A percentile compares a stretch with the other conserved stretches of the same genome.
phyloP scores from a whole-genome alignment of 768 basidiomycete genomes.

The Auriscalpium microsporum region DNA sequence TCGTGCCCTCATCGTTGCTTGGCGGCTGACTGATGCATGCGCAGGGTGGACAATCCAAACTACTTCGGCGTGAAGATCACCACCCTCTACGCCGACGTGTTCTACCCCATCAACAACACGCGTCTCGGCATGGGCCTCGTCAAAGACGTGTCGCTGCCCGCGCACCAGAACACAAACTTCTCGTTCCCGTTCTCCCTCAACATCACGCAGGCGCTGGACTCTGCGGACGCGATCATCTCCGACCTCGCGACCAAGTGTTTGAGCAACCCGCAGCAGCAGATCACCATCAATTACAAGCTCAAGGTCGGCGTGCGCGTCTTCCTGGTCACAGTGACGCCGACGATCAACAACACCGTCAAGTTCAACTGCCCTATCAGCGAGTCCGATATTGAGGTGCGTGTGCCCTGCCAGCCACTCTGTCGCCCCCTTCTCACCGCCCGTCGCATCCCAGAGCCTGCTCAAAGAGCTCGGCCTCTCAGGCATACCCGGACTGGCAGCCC shows the following conservation, averaged over 20 bases:
- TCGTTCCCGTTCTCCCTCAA: slow-evolving; percentile 67
- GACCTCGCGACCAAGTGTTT: slow-evolving; percentile 56
- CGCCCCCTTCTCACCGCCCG: too few relatives aligned
- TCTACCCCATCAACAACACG: slow-evolving; percentile 69
- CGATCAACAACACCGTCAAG: slow-evolving; percentile 47
- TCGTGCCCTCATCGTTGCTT: slow-evolving; percentile 4
- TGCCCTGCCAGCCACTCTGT: background rate
- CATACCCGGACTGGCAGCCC: too few relatives aligned
- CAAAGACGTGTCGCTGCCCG: slow-evolving; percentile 32
- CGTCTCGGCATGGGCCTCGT: slow-evolving; percentile 55
- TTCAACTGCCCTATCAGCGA: slow-evolving; percentile 48
- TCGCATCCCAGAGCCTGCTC: too few relatives aligned
- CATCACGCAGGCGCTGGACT: slow-evolving; percentile 49
- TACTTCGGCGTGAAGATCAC: slow-evolving; percentile 64
- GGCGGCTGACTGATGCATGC: background rate
- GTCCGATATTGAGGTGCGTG: background rate
- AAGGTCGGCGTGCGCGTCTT: slow-evolving; percentile 58
- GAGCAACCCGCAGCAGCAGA: slow-evolving; percentile 33
- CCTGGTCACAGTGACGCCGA: slow-evolving; percentile 56
- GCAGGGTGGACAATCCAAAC: slow-evolving; percentile 74
- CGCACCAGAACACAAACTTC: slow-evolving; percentile 53
- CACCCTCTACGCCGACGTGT: slow-evolving; percentile 55
- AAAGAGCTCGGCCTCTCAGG: too few relatives aligned
- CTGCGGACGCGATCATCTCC: slow-evolving; percentile 42
- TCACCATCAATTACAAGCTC: slow-evolving; percentile 59